A percentile compares a stretch with the other conserved stretches of the same genome.
Conservation (phyloP, 345 rosid genomes). For the Tarenaya hassleriana region DNA sequence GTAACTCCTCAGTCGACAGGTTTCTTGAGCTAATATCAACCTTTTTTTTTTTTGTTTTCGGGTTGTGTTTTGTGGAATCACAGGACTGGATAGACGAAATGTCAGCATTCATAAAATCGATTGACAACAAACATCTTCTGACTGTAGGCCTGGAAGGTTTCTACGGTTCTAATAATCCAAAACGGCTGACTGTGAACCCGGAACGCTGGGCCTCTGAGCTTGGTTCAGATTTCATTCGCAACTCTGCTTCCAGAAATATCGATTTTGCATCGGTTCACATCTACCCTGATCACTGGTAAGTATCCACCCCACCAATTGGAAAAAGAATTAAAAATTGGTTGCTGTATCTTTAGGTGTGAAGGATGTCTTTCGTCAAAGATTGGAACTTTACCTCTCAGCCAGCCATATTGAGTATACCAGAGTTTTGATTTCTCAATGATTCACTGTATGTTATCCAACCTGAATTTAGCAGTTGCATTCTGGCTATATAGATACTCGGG, state of each 20-base stretch:
- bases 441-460: too few species aligned
- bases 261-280: conserved; percentile 82
- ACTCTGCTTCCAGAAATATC: conserved; percentile 42
- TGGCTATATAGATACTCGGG: too few species aligned
- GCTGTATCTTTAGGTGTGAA: too few species aligned
- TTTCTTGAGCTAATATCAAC: too few species aligned
- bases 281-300: conserved; percentile 82
- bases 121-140: conserved; percentile 68
- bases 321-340: too few species aligned
- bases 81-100: conserved; percentile 83
- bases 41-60: too few species aligned
- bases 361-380: too few species aligned
- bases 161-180: conserved; percentile 66
- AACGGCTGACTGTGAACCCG: conserved; percentile 64
- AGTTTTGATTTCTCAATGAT: too few species aligned
- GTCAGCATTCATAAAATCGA: conserved; percentile 62
- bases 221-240: conserved; percentile 70
- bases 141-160: conserved; percentile 87
- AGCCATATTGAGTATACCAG: too few species aligned
- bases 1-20: too few species aligned
- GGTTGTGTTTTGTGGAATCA: conserved; percentile 14
- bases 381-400: too few species aligned
- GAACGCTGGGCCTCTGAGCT: conserved; percentile 58
- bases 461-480: too few species aligned
- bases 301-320: not conserved